Evolutionary conservation across 225 moss, liverwort and hornwort species (phyloP), one percentile per base, ranked within the genome.

Genomic region (Sphagnum contortum): DNA sequence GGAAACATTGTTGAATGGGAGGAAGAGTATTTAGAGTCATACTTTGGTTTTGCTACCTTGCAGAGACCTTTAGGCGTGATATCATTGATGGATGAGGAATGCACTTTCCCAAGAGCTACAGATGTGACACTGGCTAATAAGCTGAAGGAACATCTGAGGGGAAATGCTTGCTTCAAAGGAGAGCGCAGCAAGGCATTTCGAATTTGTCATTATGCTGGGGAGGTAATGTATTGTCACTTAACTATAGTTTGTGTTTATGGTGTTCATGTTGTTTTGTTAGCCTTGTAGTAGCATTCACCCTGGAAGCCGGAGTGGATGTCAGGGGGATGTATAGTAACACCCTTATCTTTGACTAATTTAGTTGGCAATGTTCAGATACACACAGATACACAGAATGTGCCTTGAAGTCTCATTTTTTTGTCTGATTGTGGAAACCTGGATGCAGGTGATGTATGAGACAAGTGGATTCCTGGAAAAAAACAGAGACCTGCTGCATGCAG

Each of bases 61-160:
- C 78, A 87, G 87, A 87, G 80, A 83, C 87, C 87, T 48, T 76
- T 87, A 5, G 87, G 87, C 48, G 63, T 87, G 14, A 87, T 87
- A 64, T 87, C 87, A 13, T 59, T 87, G 61, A 74, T 87, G 12
- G 87, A 87, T 64, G 87, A 87, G 59, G 87, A 87, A 76, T 87
- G 87, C 70, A 87, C 80, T 51, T 87, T 87, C 50, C 87, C 87
- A 2, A 83, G 78, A 60, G 83, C 83, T 10, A 80, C 83, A 44
- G 78, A 76, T 73, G 55, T 71, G 3, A 87, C 87, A 8, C 80
- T 87, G 45, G 83, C 80, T 44, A 78, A 78, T 48, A 87, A 87
- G 68, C 65, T 87, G 63, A 76, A 80, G 47, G 87, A 83, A 53
- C 87, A 87, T 66, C 60, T 87, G 63, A 87, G 81, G 64, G 74